phyloP scores from a whole-genome alignment of 768 basidiomycete genomes.

The Lactarius vividus region DNA sequence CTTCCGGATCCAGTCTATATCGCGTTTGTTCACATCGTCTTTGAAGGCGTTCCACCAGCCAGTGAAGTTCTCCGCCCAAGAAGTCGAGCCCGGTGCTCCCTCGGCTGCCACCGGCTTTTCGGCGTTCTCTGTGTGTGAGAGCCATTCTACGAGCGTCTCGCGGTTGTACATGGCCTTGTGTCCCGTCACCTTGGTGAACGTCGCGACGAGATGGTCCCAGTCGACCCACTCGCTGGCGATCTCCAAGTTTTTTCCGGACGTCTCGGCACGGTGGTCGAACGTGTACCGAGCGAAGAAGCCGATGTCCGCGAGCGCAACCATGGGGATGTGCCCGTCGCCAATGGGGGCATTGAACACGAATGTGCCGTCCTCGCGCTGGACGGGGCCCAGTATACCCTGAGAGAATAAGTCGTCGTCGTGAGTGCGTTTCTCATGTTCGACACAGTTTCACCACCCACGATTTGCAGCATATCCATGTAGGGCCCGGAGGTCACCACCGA shows the following conservation, averaged over 20 bases:
- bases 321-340: conserved; percentile 31
- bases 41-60: conserved; percentile 45
- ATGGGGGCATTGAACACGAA: conserved; percentile 34
- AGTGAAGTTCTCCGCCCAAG: conserved; percentile 40
- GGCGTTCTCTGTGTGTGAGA: conserved; percentile 21
- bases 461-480: conserved; percentile 43
- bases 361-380: conserved; percentile 32
- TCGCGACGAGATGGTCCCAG: conserved; percentile 31
- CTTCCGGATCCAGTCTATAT: conserved; percentile 45
- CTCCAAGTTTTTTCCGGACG: conserved; percentile 31
- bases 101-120: conserved; percentile 31
- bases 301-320: conserved; percentile 35
- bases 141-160: conserved; percentile 29
- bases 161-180: conserved; percentile 28
- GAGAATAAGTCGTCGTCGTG: background rate
- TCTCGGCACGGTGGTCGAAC: conserved; percentile 33
- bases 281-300: conserved; percentile 35
- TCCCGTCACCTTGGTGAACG: conserved; percentile 34
- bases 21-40: conserved; percentile 43
- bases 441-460: conserved; percentile 30
- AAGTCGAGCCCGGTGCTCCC: conserved; percentile 25
- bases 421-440: background rate
- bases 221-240: conserved; percentile 32
- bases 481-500: conserved; percentile 40
- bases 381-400: conserved; percentile 29